Evolutionary conservation across 768 basidiomycete genomes (phyloP), one percentile per base, ranked within the genome.

Genomic region (Mycena capillaripes): DNA sequence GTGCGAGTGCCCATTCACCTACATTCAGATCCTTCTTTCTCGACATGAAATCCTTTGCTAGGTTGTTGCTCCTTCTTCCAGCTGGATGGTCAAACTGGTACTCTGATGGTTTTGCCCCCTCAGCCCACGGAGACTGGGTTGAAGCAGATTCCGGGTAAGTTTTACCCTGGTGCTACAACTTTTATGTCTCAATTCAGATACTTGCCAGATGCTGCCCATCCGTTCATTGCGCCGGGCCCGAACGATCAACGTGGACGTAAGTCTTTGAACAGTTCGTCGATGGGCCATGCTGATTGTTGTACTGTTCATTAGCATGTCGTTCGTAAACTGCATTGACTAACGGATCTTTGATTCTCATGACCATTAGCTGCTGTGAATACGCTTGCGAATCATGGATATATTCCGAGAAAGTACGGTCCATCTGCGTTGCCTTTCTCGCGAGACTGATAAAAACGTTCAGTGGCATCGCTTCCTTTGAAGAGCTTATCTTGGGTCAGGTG

Each of bases 211-310:
- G 66, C 66, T 29, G 74, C 25, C 16, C 74, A 75, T 30, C 74
- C 74, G 16, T 75, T 75, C n/a, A 72, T 75, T 46, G 70, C 74
- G 3, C 74, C 74, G 2, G 74, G 74, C 32, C 70, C 67, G 27
- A n/a, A 73, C 21, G 72, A 73, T 40, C 72, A 73, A 23, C 72
- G 72, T 21, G 72, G 72, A 72, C 74, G n/a, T n/a, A n/a, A n/a
- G n/a, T n/a, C n/a, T n/a, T n/a, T n/a, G n/a, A n/a, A n/a, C n/a
- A n/a, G n/a, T n/a, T n/a, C n/a, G n/a, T n/a, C n/a, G n/a, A n/a
- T n/a, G n/a, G n/a, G n/a, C n/a, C n/a, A n/a, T n/a, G n/a, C n/a
- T n/a, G n/a, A n/a, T n/a, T n/a, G n/a, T n/a, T n/a, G n/a, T n/a
- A n/a, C n/a, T n/a, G n/a, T n/a, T n/a, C n/a, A n/a, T n/a, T n/a